phyloP scores from a whole-genome alignment of 2,329 filamentous ascomycete species.

The Alternaria postmessia region DNA sequence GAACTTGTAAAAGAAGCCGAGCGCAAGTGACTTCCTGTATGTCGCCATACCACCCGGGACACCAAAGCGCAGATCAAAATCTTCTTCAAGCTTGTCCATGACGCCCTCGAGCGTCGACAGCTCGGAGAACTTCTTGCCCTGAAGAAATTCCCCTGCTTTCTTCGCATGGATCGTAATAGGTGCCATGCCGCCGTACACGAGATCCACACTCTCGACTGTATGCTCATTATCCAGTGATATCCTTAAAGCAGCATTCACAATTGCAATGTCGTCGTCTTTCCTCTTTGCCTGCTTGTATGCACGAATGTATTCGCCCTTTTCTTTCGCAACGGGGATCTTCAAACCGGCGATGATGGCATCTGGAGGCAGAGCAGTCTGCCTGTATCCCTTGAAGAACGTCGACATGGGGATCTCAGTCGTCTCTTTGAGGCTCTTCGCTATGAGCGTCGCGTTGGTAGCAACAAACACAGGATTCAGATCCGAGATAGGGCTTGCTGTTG shows the following conservation, averaged over 20 bases:
- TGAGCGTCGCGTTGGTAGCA: conserved; percentile 80
- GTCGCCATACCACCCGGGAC: conserved; percentile 98
- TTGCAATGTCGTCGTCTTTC: conserved; percentile 98
- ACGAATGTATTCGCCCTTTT: conserved; percentile 82
- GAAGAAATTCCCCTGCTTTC: conserved; percentile 75
- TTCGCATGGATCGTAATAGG: conserved; percentile 88
- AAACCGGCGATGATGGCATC: conserved; percentile 88
- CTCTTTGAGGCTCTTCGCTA: conserved; percentile 77
- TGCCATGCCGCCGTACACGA: conserved; percentile 96
- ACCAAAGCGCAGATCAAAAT: conserved; percentile 88
- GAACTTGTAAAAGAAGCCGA: conserved; percentile 97
- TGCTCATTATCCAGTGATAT: conserved; percentile 75
- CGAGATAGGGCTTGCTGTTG: conserved; percentile 93
- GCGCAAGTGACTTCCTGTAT: conserved; percentile 86
- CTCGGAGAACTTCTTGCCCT: conserved; percentile 81
- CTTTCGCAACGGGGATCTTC: conserved; percentile 78
- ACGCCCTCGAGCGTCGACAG: conserved; percentile 84
- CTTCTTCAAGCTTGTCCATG: conserved; percentile 87
- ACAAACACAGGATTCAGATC: conserved; percentile 95
- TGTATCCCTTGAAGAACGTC: conserved; percentile 91
- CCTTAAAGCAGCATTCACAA: conserved; percentile 87
- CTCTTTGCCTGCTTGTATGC: conserved; percentile 97
- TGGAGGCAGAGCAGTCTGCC: conserved; percentile 79
- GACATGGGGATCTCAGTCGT: conserved; percentile 90
- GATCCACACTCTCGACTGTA: conserved; percentile 74